Evolutionary conservation across 2,329 filamentous ascomycete species (phyloP), one percentile per base, ranked within the genome.

Genomic region (Pyricularia pennisetigena): DNA sequence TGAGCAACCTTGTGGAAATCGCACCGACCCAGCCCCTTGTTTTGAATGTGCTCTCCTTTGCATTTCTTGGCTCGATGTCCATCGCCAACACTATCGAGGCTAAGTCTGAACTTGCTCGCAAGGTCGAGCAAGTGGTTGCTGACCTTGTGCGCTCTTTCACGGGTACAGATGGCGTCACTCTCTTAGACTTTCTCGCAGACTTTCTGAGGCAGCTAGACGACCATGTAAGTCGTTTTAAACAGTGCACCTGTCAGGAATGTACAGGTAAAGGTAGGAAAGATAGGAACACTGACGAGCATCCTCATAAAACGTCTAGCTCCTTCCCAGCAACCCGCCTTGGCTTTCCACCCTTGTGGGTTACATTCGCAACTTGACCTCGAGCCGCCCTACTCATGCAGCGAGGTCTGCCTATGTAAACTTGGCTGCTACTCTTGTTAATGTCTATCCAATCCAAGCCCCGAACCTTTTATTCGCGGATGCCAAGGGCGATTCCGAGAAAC

Each of bases 331-430:
- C 49, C 84, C 86, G 0, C 77, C 76, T 69, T 90, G 88, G 88
- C 79, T 89, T 14, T 75, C 74, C 9, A 72, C 78, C 4, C 72
- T 86, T 1, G 76, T 82, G 57, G 74, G 72, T 20, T 81, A 85
- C 68, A 82, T 90, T 70, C 82, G 81, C 23, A 81, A 79, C 30
- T 79, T 89, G 10, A 81, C 86, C n/a, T 78, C 78, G 2, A 85
- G 81, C 69, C 82, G 83, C 7, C 86, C 87, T 66, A 86, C 83
- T 0, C 76, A 82, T 2, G 80, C 82, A 68, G 83, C 84, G 14
- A 82, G 88, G 35, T 80, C 82, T 24, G 85, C 87, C 3, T 89
- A 87, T 73, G 88, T 84, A 9, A 85, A 86, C 68, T 82, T 86
- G 24, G 79, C 85, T 3, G 85, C 86, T 2, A 80, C 84, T 2